Evolutionary conservation across 495 filamentous ascomycete genomes (phyloP).

Genomic region (Aspergillus steynii): DNA sequence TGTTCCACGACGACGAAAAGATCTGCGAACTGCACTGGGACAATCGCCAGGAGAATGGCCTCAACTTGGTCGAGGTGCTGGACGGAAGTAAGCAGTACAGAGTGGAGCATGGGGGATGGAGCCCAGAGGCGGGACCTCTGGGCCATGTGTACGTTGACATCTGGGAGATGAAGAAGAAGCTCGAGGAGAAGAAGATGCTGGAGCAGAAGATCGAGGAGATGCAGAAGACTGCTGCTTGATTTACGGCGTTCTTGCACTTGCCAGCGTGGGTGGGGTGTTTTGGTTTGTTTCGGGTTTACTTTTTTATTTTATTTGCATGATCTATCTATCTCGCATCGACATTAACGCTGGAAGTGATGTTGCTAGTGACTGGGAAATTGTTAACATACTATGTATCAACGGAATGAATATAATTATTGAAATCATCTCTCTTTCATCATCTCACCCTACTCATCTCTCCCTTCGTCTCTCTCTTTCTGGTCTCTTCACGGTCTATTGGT

Average conservation of each 20-base stretch:
- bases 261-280: neutral
- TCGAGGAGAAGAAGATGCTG: neutral
- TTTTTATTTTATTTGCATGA: neutral
- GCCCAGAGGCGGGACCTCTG: conserved; percentile 34
- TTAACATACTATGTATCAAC: neutral
- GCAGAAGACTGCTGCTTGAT: neutral
- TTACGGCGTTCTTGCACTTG: neutral
- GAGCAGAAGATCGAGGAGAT: neutral
- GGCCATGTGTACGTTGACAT: conserved; percentile 43
- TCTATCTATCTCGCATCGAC: neutral
- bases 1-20: conserved; percentile 38
- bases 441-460: too few relatives aligned
- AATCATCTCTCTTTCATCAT: too few relatives aligned
- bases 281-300: neutral
- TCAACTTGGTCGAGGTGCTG: conserved; percentile 35
- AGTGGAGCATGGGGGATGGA: conserved; percentile 40
- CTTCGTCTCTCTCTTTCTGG: too few relatives aligned
- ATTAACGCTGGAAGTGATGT: neutral
- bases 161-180: conserved; percentile 25
- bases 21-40: conserved; percentile 47
- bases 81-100: conserved; percentile 33
- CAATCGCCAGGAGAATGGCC: conserved; percentile 28
- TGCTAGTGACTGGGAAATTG: neutral
- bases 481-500: too few relatives aligned
- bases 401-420: neutral